Percentiles rank a stretch among this genome's conserved stretches.
These are phyloP conservation scores for Rutstroemia sp. DNA, from an alignment of 2,329 filamentous ascomycete genomes.

Conservation along the genomic window DNA sequence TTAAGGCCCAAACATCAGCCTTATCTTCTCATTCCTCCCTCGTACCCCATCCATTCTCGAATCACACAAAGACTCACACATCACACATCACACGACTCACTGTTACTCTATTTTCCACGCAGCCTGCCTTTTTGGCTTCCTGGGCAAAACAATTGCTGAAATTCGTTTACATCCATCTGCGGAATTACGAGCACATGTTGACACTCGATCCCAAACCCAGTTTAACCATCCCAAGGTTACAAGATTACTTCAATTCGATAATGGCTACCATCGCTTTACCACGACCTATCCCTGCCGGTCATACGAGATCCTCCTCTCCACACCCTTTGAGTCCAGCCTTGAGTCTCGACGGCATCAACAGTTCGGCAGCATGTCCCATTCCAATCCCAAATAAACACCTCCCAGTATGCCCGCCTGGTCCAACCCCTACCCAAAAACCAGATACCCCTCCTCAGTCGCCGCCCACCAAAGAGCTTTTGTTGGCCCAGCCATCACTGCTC, in stretches of 20 bases:
- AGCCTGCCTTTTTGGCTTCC: not conserved
- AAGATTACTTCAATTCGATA: conserved; percentile 6
- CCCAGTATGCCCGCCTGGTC: conserved; percentile 79
- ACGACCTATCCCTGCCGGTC: conserved; percentile 21
- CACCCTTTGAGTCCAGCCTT: conserved; percentile 48
- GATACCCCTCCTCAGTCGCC: conserved; percentile 62
- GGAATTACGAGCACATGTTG: not conserved
- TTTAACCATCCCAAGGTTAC: not conserved
- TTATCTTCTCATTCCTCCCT: not conserved
- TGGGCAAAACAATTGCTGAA: not conserved
- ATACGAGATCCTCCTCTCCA: conserved; percentile 35
- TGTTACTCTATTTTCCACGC: not conserved
- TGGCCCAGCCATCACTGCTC: conserved; percentile 60
- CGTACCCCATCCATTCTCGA: not conserved
- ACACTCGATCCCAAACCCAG: not conserved
- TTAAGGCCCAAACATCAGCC: not conserved
- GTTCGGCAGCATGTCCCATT: conserved; percentile 45
- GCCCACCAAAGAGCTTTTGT: conserved; percentile 44
- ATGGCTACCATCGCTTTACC: conserved; percentile 31
- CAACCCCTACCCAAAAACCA: conserved; percentile 46
- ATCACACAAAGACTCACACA: not conserved
- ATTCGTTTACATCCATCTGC: not conserved
- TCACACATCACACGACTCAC: not conserved
- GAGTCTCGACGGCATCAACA: conserved; percentile 43
- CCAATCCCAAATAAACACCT: conserved; percentile 84